phyloP scores from a whole-genome alignment of 2,329 filamentous ascomycete genomes.

The Exserohilum rostratum region DNA sequence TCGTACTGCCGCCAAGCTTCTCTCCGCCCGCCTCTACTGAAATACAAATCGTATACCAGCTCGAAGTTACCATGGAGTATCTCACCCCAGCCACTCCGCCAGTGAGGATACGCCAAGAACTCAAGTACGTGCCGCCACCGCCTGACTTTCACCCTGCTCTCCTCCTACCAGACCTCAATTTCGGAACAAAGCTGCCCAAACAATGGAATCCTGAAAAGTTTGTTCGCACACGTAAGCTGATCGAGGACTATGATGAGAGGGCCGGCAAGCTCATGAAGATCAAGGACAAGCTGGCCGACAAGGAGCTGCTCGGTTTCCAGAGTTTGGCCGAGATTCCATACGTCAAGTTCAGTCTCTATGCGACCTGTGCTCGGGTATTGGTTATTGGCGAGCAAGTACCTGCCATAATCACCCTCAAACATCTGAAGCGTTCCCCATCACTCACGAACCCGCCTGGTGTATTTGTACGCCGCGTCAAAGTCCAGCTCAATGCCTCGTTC shows the following conservation, averaged over 20 bases:
- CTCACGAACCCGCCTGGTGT: conserved; percentile 29
- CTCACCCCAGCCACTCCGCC: conserved; percentile 1
- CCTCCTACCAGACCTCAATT: conserved; percentile 22
- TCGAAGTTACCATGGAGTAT: conserved; percentile 22
- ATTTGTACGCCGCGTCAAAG: conserved; percentile 30
- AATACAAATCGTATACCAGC: conserved; percentile 24
- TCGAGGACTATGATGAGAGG: conserved; percentile 25
- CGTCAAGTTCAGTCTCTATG: conserved; percentile 30
- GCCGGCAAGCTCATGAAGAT: conserved; percentile 26
- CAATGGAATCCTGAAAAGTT: conserved; percentile 28
- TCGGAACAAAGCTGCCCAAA: conserved; percentile 21
- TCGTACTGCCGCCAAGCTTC: conserved; percentile 26
- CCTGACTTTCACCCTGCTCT: conserved; percentile 25
- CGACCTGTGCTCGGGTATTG: conserved; percentile 28
- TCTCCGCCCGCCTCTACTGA: not conserved
- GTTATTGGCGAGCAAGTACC: conserved; percentile 23
- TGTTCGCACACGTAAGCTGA: conserved; percentile 30
- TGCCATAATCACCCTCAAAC: conserved; percentile 26
- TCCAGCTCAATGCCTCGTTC: conserved; percentile 23
- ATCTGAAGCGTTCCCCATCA: conserved; percentile 35
- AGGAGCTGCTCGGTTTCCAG: conserved; percentile 27
- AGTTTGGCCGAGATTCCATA: conserved; percentile 29
- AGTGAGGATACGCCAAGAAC: conserved; percentile 15
- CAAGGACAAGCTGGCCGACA: conserved; percentile 28
- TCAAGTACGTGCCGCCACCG: conserved; percentile 15